Percentiles rank a stretch among this genome's conserved stretches.
These are phyloP conservation scores for Trametes hirsuta DNA, from an alignment of 1,284 basidiomycete genomes.

Conservation along the genomic window DNA sequence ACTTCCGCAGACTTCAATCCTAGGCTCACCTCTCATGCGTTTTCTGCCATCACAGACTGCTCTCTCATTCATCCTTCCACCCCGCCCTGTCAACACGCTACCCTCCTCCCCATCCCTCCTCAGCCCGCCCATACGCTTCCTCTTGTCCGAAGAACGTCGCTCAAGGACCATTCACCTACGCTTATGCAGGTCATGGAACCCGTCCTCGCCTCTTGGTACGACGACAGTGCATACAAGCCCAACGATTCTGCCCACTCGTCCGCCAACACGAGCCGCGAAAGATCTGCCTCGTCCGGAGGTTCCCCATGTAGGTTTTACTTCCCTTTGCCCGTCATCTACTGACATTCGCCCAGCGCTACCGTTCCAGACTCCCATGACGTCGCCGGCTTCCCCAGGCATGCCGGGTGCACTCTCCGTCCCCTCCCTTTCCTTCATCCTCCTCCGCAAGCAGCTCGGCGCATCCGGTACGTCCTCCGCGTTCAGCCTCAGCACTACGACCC, in stretches of 20 bases:
- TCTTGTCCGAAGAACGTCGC: background rate
- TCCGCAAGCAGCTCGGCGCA: conserved; percentile 11
- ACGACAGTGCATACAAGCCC: conserved; percentile 3
- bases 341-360: conserved; percentile 14
- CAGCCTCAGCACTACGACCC: conserved; percentile 6
- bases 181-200: conserved; percentile 34
- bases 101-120: conserved; percentile 5
- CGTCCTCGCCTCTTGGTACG: conserved; percentile 25
- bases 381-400: conserved; percentile 15
- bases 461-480: conserved; percentile 17
- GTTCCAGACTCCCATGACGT: conserved; percentile 27
- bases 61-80: too few species aligned
- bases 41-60: too few species aligned
- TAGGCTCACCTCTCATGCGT: too few species aligned
- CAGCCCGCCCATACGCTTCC: background rate
- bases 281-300: conserved; percentile 10
- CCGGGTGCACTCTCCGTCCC: conserved; percentile 1
- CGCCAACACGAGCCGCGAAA: conserved; percentile 6
- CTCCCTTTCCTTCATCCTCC: conserved; percentile 8
- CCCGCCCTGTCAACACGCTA: too few species aligned
- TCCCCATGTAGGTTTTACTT: conserved; percentile 19
- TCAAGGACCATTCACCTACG: conserved; percentile 18
- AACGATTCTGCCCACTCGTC: conserved; percentile 13
- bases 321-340: background rate
- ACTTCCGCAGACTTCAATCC: too few species aligned